phyloP scores from a whole-genome alignment of 2,329 filamentous ascomycete genomes.

The Phoma herbarum region DNA sequence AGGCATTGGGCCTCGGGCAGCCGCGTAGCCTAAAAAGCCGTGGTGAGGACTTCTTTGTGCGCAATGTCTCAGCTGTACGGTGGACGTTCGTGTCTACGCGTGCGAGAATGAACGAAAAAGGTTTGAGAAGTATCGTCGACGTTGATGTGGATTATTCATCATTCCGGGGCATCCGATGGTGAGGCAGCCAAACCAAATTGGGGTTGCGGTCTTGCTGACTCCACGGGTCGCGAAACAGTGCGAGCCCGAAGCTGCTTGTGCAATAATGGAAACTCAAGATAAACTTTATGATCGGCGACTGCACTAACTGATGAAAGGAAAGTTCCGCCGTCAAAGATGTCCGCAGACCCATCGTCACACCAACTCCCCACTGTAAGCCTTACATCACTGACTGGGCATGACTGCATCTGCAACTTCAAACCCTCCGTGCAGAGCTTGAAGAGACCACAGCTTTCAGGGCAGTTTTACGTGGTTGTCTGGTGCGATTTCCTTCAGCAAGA shows the following conservation, averaged over 20 bases:
- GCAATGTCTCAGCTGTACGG: neutral
- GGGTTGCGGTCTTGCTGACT: conserved; percentile 6
- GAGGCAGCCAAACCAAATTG: conserved; percentile 2
- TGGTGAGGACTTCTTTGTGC: neutral
- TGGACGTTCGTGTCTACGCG: neutral
- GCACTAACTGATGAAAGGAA: conserved; percentile 8
- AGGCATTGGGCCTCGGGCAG: neutral
- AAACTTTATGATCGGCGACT: neutral
- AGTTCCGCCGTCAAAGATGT: conserved; percentile 1
- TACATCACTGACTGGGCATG: neutral
- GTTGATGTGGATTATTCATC: conserved; percentile 18
- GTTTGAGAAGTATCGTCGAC: conserved; percentile 1
- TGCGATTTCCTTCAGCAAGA: neutral
- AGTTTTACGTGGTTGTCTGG: neutral
- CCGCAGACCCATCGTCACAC: neutral
- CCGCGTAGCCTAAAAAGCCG: neutral
- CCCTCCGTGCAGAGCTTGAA: neutral
- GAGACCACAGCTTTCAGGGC: neutral
- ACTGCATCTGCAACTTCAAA: too few species aligned
- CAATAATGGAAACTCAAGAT: too few species aligned
- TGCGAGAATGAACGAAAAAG: neutral
- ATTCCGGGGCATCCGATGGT: conserved; percentile 9
- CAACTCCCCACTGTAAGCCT: neutral
- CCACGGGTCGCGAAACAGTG: conserved; percentile 11
- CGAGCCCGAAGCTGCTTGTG: conserved; percentile 1